Evolutionary conservation across 306 rosid genomes (phyloP).

Genomic region (Albizia julibrissin): DNA sequence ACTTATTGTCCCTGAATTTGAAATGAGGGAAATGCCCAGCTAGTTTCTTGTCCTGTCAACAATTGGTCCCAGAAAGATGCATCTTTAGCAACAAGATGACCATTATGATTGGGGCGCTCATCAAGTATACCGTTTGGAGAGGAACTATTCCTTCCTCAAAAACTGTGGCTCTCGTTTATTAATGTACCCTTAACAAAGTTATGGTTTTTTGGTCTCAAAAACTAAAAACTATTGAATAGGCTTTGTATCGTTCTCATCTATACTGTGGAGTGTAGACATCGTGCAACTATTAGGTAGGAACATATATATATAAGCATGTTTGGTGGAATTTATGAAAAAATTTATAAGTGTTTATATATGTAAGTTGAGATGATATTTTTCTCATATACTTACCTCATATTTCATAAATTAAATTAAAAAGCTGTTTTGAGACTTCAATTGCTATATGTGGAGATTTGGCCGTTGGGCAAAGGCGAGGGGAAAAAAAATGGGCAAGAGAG

Average conservation of each 20-base stretch:
- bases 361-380: too few species aligned
- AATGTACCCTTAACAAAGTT: neutral
- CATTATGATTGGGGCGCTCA: neutral
- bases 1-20: neutral
- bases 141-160: neutral
- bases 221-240: neutral
- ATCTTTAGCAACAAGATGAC: neutral
- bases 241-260: neutral
- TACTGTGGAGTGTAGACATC: neutral
- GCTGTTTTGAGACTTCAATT: too few species aligned
- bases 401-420: too few species aligned
- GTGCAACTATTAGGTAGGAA: neutral
- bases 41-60: neutral
- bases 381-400: too few species aligned
- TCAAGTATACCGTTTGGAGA: neutral
- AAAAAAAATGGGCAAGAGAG: too few species aligned
- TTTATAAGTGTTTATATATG: too few species aligned
- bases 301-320: too few species aligned
- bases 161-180: neutral
- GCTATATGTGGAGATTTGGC: too few species aligned
- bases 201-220: too few species aligned
- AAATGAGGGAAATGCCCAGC: neutral
- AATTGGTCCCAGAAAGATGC: neutral
- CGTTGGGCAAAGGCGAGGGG: too few species aligned
- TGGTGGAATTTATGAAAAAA: too few species aligned